A percentile compares a stretch with the other conserved stretches of the same genome.
These are phyloP conservation scores for Blastobotrys ciferrii DNA, from an alignment of 1,139 yeast species.

Conservation along the genomic window DNA sequence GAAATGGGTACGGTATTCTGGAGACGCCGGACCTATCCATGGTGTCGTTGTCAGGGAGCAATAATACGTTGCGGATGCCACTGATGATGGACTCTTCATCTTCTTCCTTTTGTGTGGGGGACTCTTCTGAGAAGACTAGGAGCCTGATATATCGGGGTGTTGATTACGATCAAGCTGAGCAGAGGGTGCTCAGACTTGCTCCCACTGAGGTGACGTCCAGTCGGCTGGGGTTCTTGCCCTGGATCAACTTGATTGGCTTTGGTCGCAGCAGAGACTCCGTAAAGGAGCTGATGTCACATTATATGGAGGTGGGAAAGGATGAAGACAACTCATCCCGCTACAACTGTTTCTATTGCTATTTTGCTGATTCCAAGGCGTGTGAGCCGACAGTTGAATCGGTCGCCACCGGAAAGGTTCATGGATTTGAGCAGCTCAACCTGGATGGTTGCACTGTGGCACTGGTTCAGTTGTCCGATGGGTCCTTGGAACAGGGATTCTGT, in stretches of 20 bases:
- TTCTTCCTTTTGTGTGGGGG: background rate
- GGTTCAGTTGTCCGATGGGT: background rate
- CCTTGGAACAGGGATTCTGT: background rate
- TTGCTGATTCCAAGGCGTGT: background rate
- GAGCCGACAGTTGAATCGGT: background rate
- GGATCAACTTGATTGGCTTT: constrained; percentile 1
- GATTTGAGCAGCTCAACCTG: background rate
- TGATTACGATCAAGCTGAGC: background rate
- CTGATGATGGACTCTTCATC: constrained; percentile 14
- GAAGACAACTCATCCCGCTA: too few species aligned
- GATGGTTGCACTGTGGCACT: background rate
- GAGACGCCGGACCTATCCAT: constrained; percentile 17
- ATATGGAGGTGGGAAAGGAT: background rate
- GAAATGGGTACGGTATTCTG: constrained; percentile 4
- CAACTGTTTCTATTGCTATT: background rate
- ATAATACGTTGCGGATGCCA: constrained; percentile 23
- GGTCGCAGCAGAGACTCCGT: background rate
- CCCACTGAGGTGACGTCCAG: background rate
- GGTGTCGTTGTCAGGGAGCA: constrained; percentile 20
- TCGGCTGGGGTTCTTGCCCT: background rate
- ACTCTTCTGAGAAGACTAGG: too few species aligned
- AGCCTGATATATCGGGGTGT: background rate
- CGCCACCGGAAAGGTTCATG: background rate
- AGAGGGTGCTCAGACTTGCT: background rate
- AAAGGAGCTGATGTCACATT: background rate